Conservation (phyloP, 345 rosid species). For the Psidium friedrichsthalianum region DNA sequence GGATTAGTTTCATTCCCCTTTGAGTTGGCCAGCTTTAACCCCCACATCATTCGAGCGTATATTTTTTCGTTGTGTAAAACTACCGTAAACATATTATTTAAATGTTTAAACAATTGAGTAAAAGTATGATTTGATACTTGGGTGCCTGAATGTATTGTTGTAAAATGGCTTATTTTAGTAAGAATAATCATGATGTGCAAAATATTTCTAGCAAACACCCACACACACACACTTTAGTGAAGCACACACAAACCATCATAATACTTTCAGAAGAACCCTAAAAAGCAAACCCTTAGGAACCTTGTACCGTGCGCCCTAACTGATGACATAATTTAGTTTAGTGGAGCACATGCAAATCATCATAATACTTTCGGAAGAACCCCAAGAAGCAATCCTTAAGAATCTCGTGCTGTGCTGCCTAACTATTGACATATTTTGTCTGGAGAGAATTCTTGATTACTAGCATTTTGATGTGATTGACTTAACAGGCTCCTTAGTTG, state of each 20-base stretch:
- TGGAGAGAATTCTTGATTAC: neutral
- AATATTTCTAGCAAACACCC: neutral
- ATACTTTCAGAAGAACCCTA: neutral
- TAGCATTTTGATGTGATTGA: rapidly evolving
- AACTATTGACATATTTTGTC: neutral
- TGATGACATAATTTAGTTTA: no score
- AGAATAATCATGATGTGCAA: neutral
- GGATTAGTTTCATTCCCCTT: neutral
- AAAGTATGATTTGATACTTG: neutral
- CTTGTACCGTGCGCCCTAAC: no score
- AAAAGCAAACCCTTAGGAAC: neutral
- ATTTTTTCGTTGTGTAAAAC: neutral
- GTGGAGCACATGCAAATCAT: no score
- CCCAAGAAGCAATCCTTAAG: no score
- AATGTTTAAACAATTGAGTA: neutral
- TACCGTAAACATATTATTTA: neutral
- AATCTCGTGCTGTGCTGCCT: rapidly evolving
- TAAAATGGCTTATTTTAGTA: neutral
- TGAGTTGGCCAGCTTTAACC: neutral
- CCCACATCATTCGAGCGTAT: neutral
- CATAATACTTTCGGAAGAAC: neutral
- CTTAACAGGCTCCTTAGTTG: neutral
- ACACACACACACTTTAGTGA: neutral
- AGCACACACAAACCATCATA: neutral
- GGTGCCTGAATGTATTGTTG: neutral